Base-by-base conservation (phyloP, 139 green algal species). In the Coelastrella sp. region DNA sequence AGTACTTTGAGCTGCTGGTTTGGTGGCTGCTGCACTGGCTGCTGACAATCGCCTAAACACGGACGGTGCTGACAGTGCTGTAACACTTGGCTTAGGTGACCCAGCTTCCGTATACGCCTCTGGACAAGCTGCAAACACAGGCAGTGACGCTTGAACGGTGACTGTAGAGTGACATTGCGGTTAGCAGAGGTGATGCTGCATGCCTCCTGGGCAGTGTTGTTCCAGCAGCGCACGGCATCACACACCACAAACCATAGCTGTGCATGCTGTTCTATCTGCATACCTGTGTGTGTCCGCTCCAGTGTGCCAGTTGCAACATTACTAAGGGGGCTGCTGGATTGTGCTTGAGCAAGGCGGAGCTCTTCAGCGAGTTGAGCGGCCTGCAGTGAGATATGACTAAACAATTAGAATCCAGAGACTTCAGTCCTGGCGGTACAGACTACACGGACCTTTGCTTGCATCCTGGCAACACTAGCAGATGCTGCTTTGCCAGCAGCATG, bases 331-430 rank as follows among this genome's bases (percentile, higher is more conserved):
- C 10, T 59, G 80, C 60, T 54, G 5, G 80, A 4, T 19, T 86
- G 81, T 10, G 80, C 13, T 22, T 86, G 81, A 47, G 81, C 81
- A 5, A 87, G 7, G 13, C 23, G 71, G 19, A 89, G 85, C 59
- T 90, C 85, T 56, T 83, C 73, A 11, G 73, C 17, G 3, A 90
- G 59, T n/a, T 83, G 85, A 23, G 85, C 85, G 32, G 85, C 85
- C 85, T 90, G 85, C 16, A n/a, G 17, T n/a, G 22, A 32, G 14
- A 7, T 5, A 60, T 83, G 54, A 19, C 22, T 59, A 10, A n/a
- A 71, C 61, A 71, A 71, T 10, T 19, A 10, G 61, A 19, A 71
- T 71, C 57, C 20, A 66, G 4, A 5, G 32, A 47, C 32, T 47
- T 47, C 47, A 32, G 5, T n/a, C 54, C 68, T 71, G 54, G 5